Evolutionary conservation across 805 yeast species (phyloP), one percentile per base, ranked within the genome.

Genomic region (Pichia insulana): DNA sequence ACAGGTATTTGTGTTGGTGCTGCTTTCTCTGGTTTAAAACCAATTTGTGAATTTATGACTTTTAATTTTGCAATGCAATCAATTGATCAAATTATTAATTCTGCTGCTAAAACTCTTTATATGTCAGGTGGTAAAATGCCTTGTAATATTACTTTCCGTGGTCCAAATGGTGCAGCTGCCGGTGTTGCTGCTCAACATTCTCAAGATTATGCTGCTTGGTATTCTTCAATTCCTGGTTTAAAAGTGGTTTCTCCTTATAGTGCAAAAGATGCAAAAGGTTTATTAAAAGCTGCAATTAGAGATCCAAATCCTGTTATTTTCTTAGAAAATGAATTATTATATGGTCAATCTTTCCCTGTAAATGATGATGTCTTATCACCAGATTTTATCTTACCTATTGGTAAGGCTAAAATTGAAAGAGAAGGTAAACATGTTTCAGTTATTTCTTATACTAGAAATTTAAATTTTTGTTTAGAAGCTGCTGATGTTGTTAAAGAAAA

Each of bases 121-220:
- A 92, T 92, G 99, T 86, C 96, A 50, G 99, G 99, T 65, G 99
- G 99, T 74, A 84, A 80, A 50, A 96, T 89, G 69, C 90, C 90
- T 50, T 89, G 97, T 74, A 89, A 86, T 69, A 86, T 90, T 61
- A 89, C 95, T 42, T 92, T 92, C 76, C 83, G 99, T 71, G 99
- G 99, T 59, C 97, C 99, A 49, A 92, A 92, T 68, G 99, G 98
- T 69, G 96, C 98, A 39, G 96, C 98, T 55, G 97, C 97, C 39
- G 97, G 97, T 78, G 98, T 92, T 55, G 99, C 78, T 57, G 99
- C 99, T 46, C 99, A 92, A 71, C 99, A 92, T 71, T 92, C 98
- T 22, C 99, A 92, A 71, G 95, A 88, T 70, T 92, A 79, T 67
- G 75, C 96, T 43, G 88, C 96, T 42, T 92, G 98, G 98, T 92